phyloP scores from a whole-genome alignment of 2,329 filamentous ascomycete species.

The Aspergillus sp. region DNA sequence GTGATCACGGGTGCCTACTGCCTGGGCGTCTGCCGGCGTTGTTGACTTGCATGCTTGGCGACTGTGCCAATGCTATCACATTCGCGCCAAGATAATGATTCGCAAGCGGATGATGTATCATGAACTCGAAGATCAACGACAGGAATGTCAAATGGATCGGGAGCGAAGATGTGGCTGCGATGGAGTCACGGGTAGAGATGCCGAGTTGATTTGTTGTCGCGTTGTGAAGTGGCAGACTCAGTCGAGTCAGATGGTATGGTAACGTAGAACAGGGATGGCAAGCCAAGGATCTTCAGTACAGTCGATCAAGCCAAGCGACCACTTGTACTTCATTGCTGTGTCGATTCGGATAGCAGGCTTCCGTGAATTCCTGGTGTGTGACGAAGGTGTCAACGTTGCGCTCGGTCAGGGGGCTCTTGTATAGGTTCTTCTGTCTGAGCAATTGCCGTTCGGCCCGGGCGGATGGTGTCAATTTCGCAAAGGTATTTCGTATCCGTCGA shows the following conservation, averaged over 20 bases:
- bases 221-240: not conserved
- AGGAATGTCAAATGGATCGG: slow-evolving; percentile 16
- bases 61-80: slow-evolving; percentile 20
- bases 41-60: slow-evolving; percentile 19
- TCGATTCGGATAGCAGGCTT: slow-evolving; percentile 61
- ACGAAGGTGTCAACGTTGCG: slow-evolving; percentile 38
- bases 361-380: slow-evolving; percentile 32
- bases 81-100: slow-evolving; percentile 23
- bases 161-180: slow-evolving; percentile 13
- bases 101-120: slow-evolving; percentile 5
- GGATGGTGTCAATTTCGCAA: slow-evolving; percentile 34
- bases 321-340: slow-evolving; percentile 64
- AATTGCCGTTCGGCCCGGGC: slow-evolving; percentile 35
- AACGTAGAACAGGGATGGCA: not conserved
- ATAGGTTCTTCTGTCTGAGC: slow-evolving; percentile 36
- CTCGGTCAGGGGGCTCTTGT: slow-evolving; percentile 36
- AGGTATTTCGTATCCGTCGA: slow-evolving; percentile 34
- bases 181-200: slow-evolving; percentile 2
- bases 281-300: slow-evolving; percentile 56
- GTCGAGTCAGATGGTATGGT: not conserved
- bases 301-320: slow-evolving; percentile 71
- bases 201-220: not conserved
- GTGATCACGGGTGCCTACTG: not conserved
- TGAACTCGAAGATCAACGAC: not conserved
- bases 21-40: not conserved